Percentiles rank a stretch among this genome's conserved stretches.
Evolutionary conservation across 345 rosid genomes (phyloP).

Genomic region (Turnera subulata): DNA sequence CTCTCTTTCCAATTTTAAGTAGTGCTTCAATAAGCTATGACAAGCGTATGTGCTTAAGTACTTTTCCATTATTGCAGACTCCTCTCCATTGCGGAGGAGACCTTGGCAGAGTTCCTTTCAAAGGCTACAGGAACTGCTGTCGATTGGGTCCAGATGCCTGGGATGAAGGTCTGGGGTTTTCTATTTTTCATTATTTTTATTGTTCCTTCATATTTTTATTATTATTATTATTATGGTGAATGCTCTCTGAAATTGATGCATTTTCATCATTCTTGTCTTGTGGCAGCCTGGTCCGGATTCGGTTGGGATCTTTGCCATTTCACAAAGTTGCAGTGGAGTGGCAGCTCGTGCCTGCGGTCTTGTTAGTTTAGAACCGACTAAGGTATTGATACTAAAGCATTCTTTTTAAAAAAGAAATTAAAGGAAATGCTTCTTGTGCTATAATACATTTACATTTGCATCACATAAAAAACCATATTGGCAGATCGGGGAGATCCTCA

Average conservation of each 20-base stretch:
- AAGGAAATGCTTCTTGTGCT: not conserved
- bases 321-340: slow-evolving; percentile 98
- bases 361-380: slow-evolving; percentile 91
- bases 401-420: too few species aligned
- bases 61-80: slow-evolving; percentile 48
- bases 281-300: slow-evolving; percentile 99
- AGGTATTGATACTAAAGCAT: slow-evolving; percentile 46
- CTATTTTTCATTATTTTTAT: not conserved
- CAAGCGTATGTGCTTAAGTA: not conserved
- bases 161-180: slow-evolving; percentile 83
- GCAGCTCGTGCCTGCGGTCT: slow-evolving; percentile 99
- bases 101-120: slow-evolving; percentile 99
- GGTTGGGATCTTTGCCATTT: slow-evolving; percentile 99
- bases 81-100: slow-evolving; percentile 99
- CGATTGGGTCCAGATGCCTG: slow-evolving; percentile 99
- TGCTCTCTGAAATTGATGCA: not conserved
- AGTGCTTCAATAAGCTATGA: not conserved
- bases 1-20: not conserved
- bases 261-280: slow-evolving; percentile 2
- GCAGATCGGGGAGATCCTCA: slow-evolving; percentile 97
- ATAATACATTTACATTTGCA: not conserved
- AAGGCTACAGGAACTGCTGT: slow-evolving; percentile 99
- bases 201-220: not conserved
- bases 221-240: slow-evolving; percentile 1
- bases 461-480: not conserved